Percentiles rank a stretch among this genome's conserved stretches.
Evolutionary conservation across 1,284 basidiomycete genomes (phyloP).

Genomic region (Pholiota adiposa): DNA sequence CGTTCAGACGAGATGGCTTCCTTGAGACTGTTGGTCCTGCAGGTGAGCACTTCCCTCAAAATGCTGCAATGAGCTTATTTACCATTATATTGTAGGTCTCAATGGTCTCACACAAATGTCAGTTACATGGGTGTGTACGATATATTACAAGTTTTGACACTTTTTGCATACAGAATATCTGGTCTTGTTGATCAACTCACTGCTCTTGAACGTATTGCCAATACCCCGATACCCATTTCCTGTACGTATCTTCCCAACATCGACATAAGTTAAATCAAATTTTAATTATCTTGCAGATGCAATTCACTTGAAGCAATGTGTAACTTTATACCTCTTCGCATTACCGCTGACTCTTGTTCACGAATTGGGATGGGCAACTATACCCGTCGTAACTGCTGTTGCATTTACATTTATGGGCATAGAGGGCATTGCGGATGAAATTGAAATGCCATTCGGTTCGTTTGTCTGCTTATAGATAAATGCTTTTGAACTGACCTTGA

Average conservation of each 20-base stretch:
- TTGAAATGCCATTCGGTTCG: constrained; percentile 87
- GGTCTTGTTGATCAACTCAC: constrained; percentile 85
- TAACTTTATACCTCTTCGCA: constrained; percentile 86
- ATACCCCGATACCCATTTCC: constrained; percentile 79
- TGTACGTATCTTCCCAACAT: constrained; percentile 46
- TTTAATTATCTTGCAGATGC: constrained; percentile 50
- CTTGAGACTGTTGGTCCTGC: constrained; percentile 87
- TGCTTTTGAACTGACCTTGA: not conserved
- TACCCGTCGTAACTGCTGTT: constrained; percentile 83
- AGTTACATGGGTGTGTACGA: constrained; percentile 24
- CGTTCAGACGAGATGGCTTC: constrained; percentile 77
- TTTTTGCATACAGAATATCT: constrained; percentile 54
- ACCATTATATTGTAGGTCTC: constrained; percentile 48
- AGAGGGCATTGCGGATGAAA: constrained; percentile 91
- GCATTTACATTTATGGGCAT: constrained; percentile 93
- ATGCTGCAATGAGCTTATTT: constrained; percentile 1
- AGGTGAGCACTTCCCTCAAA: constrained; percentile 44
- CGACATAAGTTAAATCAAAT: not conserved
- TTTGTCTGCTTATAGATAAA: constrained; percentile 6
- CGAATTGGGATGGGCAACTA: constrained; percentile 79
- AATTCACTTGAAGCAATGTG: constrained; percentile 92
- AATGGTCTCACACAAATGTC: constrained; percentile 77
- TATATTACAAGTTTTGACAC: not conserved
- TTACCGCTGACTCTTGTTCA: constrained; percentile 83
- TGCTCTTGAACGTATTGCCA: constrained; percentile 84